Evolutionary conservation across 371 early-diverging fungal species (phyloP).

Genomic region (Umbelopsis sp.): DNA sequence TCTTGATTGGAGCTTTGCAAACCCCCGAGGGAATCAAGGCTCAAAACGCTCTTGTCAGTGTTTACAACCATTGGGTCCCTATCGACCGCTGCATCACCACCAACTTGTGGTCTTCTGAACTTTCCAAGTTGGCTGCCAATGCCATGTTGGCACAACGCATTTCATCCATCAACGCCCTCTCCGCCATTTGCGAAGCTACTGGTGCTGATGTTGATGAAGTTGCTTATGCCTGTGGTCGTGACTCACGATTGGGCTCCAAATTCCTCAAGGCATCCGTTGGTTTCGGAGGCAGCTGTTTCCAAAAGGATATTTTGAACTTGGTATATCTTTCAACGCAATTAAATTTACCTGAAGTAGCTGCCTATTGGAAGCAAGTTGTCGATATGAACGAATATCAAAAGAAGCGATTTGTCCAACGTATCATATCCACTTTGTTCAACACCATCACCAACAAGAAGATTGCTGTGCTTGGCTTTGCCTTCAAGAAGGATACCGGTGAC

Average conservation of each 20-base stretch:
- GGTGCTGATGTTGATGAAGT: slow-evolving; percentile 96
- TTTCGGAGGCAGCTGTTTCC: slow-evolving; percentile 96
- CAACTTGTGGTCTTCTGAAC: slow-evolving; percentile 94
- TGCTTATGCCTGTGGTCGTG: slow-evolving; percentile 88
- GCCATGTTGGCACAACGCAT: slow-evolving; percentile 96
- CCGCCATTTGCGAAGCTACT: slow-evolving; percentile 94
- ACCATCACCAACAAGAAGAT: slow-evolving; percentile 86
- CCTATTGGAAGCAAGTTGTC: slow-evolving; percentile 93
- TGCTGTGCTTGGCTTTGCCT: slow-evolving; percentile 92
- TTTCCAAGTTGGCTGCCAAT: slow-evolving; percentile 93
- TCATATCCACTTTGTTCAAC: slow-evolving; percentile 76
- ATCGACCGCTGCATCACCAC: slow-evolving; percentile 86
- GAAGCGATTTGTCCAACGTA: slow-evolving; percentile 79
- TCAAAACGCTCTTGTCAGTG: slow-evolving; percentile 72
- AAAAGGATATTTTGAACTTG: slow-evolving; percentile 94
- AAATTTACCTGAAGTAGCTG: slow-evolving; percentile 89
- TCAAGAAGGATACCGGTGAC: slow-evolving; percentile 96
- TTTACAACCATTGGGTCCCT: slow-evolving; percentile 89
- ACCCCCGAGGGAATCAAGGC: slow-evolving; percentile 79
- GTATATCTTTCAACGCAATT: slow-evolving; percentile 86
- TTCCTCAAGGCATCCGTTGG: slow-evolving; percentile 93
- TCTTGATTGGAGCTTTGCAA: slow-evolving; percentile 88
- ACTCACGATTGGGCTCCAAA: slow-evolving; percentile 89
- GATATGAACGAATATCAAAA: slow-evolving; percentile 94
- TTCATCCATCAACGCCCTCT: slow-evolving; percentile 91